Evolutionary conservation across 495 filamentous ascomycete genomes (phyloP), one percentile per base, ranked within the genome.

Genomic region (Saxispiralis lemnorum): DNA sequence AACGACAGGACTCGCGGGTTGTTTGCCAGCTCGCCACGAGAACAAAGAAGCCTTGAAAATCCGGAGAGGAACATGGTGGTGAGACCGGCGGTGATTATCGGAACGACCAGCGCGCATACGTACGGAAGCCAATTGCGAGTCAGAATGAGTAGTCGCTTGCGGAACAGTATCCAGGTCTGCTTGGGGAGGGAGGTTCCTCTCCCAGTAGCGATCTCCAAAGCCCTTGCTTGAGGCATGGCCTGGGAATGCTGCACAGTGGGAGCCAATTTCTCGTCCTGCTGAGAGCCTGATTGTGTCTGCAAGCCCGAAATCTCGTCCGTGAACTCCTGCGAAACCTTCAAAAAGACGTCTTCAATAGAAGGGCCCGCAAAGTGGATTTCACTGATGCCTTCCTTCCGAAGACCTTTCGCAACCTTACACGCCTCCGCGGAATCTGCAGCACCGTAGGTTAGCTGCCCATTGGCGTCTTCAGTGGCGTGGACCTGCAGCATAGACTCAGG

Each of bases 111-210:
- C 2, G 81, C 81, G 9, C 73, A 75, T 3, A 71, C 56, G 32
- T 79, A 81, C 6, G 82, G 81, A 38, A 86, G 65, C 60, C 72
- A 78, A 52, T 86, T 87, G 33, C 75, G 67, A 43, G 77, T 77
- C 39, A 88, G 64, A 34, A 93, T 79, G 3, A 78, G 81, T 42
- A 71, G 67, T 19, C 85, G 68, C 59, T 93, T 93, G 31, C 67
- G 61, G 56, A 89, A 85, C 12, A 93, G 58, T 7, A 85, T 75
- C 59, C 67, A 71, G 0, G 69, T 70, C 63, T 93, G 85, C 32
- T 63, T 63, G 13, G 71, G 49, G 48, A 79, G 70, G 13, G 70
- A 65, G 36, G 86, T 76, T 14, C 68, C 68, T 41, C 64, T 66
- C 1, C 84, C 85, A 2, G 77, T 75, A 16, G 77, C 63, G 15